Evolutionary conservation across 805 yeast species (phyloP).

Genomic region (Monosporozyma servazzii): DNA sequence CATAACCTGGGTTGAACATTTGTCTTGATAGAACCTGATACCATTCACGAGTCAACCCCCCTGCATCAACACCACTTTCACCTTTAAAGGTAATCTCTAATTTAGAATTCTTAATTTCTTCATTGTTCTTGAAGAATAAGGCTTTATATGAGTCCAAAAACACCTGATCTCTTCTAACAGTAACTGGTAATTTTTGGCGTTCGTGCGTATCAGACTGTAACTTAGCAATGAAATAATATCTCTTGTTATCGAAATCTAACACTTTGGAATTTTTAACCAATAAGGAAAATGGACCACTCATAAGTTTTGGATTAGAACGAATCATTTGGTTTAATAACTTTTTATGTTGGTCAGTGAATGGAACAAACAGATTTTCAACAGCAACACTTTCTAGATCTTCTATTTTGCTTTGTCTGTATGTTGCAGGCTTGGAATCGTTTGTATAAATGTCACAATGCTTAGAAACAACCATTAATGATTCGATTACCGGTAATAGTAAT

Average conservation of each 20-base stretch:
- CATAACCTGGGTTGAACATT: constrained; percentile 94
- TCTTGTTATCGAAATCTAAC: constrained; percentile 88
- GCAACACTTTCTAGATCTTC: constrained; percentile 67
- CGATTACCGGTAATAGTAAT: constrained; percentile 75
- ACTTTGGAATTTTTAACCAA: constrained; percentile 81
- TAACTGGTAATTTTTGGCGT: constrained; percentile 46
- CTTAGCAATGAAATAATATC: constrained; percentile 71
- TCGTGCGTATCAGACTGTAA: constrained; percentile 43
- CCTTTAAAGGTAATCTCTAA: constrained; percentile 80
- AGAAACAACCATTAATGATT: constrained; percentile 92
- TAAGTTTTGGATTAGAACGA: constrained; percentile 76
- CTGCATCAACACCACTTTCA: constrained; percentile 96
- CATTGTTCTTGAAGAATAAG: constrained; percentile 66
- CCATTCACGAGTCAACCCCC: constrained; percentile 98
- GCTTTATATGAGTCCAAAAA: constrained; percentile 84
- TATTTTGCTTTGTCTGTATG: constrained; percentile 49
- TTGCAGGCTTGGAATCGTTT: constrained; percentile 40
- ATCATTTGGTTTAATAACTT: constrained; percentile 87
- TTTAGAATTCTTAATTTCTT: constrained; percentile 61
- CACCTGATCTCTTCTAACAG: constrained; percentile 80
- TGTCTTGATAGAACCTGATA: constrained; percentile 87
- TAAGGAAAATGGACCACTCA: constrained; percentile 93
- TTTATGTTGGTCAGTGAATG: constrained; percentile 83
- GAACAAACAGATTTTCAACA: constrained; percentile 67
- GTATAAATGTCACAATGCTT: constrained; percentile 52